These are phyloP conservation scores for Rhizopogon roseolus DNA, from an alignment of 768 basidiomycete species.

Conservation along the genomic window DNA sequence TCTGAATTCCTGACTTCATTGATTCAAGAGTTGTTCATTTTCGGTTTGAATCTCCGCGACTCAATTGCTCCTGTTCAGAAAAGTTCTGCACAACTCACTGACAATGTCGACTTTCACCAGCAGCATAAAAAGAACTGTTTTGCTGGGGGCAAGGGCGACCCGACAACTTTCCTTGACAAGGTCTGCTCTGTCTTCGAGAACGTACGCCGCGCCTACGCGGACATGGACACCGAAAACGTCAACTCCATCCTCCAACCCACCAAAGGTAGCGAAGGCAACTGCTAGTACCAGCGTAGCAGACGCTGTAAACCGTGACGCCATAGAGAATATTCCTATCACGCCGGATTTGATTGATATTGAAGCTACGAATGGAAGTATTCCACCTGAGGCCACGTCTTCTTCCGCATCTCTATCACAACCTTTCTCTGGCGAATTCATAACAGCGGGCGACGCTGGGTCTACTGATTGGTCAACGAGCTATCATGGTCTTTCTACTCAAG, in stretches of 20 bases:
- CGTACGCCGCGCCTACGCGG: constrained; percentile 21
- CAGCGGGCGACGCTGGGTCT: constrained; percentile 12
- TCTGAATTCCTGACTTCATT: too few species aligned
- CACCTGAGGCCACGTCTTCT: constrained; percentile 10
- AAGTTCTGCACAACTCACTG: too few species aligned
- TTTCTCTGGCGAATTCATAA: constrained; percentile 23
- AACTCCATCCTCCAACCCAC: constrained; percentile 8
- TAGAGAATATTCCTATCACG: constrained; percentile 17
- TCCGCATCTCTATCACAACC: constrained; percentile 10
- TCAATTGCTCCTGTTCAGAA: not conserved
- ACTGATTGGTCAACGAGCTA: constrained; percentile 92
- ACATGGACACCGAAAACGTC: constrained; percentile 19
- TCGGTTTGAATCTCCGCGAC: constrained; percentile 9
- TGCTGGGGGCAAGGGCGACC: constrained; percentile 2
- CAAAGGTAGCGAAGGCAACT: constrained; percentile 20
- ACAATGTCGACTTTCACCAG: constrained; percentile 15
- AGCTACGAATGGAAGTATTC: constrained; percentile 9
- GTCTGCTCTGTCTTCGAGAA: not conserved
- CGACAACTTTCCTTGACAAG: constrained; percentile 1
- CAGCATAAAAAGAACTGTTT: constrained; percentile 5
- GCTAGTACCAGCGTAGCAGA: constrained; percentile 26
- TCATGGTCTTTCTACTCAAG: constrained; percentile 68
- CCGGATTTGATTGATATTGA: constrained; percentile 16
- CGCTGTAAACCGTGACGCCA: constrained; percentile 14
- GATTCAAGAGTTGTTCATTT: too few species aligned